These are phyloP conservation scores for Plenodomus biglobosus DNA, from an alignment of 2,329 filamentous ascomycete genomes.

Conservation along the genomic window DNA sequence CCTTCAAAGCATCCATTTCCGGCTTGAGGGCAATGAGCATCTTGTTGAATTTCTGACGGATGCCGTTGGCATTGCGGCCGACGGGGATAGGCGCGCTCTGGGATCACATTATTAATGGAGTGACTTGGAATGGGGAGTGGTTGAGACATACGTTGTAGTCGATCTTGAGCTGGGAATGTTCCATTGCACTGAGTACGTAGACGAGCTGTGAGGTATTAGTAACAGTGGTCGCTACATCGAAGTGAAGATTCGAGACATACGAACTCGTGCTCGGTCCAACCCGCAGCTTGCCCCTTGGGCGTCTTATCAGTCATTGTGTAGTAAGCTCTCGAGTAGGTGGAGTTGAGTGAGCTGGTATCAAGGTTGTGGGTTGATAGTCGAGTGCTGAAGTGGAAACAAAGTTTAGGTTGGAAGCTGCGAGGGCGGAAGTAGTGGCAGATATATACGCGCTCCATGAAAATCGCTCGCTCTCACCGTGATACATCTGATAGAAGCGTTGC, in stretches of 20 bases:
- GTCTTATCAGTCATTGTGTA: background rate
- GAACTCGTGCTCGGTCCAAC: constrained; percentile 20
- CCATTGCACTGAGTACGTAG: constrained; percentile 10
- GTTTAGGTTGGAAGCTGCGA: too few species aligned
- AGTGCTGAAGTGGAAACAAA: background rate
- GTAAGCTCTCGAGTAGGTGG: background rate
- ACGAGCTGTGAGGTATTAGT: constrained; percentile 17
- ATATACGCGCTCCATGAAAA: too few species aligned
- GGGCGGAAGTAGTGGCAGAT: too few species aligned
- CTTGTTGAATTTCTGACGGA: constrained; percentile 19
- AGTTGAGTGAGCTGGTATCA: background rate
- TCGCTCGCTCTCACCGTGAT: too few species aligned
- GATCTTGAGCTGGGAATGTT: constrained; percentile 7
- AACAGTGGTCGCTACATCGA: too few species aligned
- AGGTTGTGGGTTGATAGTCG: background rate
- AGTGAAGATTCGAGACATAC: constrained; percentile 3
- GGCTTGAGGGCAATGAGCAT: constrained; percentile 15
- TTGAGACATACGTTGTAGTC: constrained; percentile 16
- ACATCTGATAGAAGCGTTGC: too few species aligned
- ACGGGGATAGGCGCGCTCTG: constrained; percentile 20
- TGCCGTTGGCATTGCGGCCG: constrained; percentile 25
- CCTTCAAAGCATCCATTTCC: constrained; percentile 18
- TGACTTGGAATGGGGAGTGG: background rate
- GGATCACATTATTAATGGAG: background rate
- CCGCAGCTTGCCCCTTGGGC: background rate